These are phyloP conservation scores for Zizania palustris DNA, from an alignment of 202 grass and related monocot species.

Conservation along the genomic window DNA sequence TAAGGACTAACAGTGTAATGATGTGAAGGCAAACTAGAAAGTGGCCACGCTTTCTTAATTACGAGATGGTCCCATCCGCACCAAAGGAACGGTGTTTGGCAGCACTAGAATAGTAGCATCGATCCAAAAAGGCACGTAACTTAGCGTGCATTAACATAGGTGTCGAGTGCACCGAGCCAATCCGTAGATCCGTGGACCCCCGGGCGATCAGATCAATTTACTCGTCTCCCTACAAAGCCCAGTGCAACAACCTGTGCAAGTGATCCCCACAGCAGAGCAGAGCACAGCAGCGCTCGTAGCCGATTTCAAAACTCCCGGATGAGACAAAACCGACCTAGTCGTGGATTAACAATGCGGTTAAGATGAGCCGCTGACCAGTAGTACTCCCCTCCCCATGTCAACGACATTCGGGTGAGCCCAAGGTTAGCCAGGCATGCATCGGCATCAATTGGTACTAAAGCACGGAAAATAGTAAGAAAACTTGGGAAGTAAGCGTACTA, in stretches of 20 bases:
- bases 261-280: constrained; percentile 52
- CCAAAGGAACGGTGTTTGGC: constrained; percentile 37
- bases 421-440: constrained; percentile 4
- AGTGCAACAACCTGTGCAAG: too few species aligned
- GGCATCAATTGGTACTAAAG: constrained; percentile 11
- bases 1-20: neutral
- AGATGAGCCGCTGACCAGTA: constrained; percentile 35
- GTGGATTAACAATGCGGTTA: constrained; percentile 37
- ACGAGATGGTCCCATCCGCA: constrained; percentile 25
- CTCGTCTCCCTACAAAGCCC: constrained; percentile 38
- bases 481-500: neutral
- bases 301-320: constrained; percentile 50
- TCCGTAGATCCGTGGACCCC: constrained; percentile 47
- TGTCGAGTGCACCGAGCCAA: constrained; percentile 20
- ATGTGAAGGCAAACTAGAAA: constrained; percentile 36
- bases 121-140: constrained; percentile 24
- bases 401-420: constrained; percentile 49
- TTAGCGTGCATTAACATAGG: neutral
- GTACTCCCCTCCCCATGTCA: constrained; percentile 42
- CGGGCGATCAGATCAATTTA: constrained; percentile 44
- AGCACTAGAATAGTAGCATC: constrained; percentile 5
- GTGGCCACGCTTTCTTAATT: constrained; percentile 8
- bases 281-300: constrained; percentile 4
- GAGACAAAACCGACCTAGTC: constrained; percentile 42
- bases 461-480: constrained; percentile 29